Base-by-base conservation (phyloP, 495 filamentous ascomycete genomes). In the Ramalina peruviana region DNA sequence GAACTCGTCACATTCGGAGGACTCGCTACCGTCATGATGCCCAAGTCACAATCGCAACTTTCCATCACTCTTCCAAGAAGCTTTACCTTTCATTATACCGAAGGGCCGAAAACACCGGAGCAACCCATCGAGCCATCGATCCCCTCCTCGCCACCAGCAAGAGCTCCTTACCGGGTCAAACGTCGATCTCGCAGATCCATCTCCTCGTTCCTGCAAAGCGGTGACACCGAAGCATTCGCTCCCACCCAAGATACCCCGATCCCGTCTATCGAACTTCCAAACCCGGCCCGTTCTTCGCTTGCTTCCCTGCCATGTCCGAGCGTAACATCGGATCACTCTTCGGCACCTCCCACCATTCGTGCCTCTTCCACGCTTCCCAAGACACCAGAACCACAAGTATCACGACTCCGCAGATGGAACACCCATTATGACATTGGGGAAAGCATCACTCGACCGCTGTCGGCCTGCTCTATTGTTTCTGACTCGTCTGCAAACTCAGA, bases 401-500 rank as follows among this genome's bases (percentile, higher is more conserved):
- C 68, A 36, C 63, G 66, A 4, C 50, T 64, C 40, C 60, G 66
- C 54, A 61, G 20, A 51, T 62, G 16, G 49, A 58, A 49, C 17
- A 64, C 71, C 43, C 62, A 64, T 36, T 58, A 65, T 16, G 62
- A 61, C 19, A 6, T 55, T 37, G 63, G 65, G 3, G 54, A 63
- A 17, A 60, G 58, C 41, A 71, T 81, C 33, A 64, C 65, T 53
- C 76, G 79, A 21, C 79, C 77, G 4, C 62, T 65, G 37, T 83
- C 78, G 5, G 69, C 69, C 4, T 81, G 74, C 51, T 85, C 83
- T 0, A 72, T 70, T 36, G 67, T 73, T 36, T 86, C 83, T 5
- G 75, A 84, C 59, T 86, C 83, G 3, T 87, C 83, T 3, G 61
- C 78, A 39, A 83, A 80, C 36, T 85, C 83, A 0, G 70, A 73